Base-by-base conservation (phyloP, 164 flowering plant genomes). In the Stephania cephalantha region DNA sequence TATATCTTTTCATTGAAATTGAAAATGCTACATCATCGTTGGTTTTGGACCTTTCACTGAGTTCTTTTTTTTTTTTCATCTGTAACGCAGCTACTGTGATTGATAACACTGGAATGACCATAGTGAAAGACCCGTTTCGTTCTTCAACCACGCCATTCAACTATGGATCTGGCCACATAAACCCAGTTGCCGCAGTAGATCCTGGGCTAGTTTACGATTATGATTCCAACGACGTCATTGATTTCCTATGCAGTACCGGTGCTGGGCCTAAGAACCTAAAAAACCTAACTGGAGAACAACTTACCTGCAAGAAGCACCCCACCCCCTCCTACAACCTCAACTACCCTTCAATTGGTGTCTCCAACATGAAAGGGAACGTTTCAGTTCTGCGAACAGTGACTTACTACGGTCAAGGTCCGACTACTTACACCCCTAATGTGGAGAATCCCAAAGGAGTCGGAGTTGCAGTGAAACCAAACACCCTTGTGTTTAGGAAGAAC, bases 181-280 rank as follows among this genome's bases (percentile, higher is more conserved):
- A 83, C 73, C 87, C 83, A 12, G 10, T 66, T 29, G 84, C 88
- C 30, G 85, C 88, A 25, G n/a, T 87, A 2, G 72, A 87, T 29
- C 91, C 89, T 10, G 90, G 90, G 31, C 85, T 87, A n/a, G 71
- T 87, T 61, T 87, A 88, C 65, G 88, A 87, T 12, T 80, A 81
- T 42, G 77, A 79, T 68, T 68, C 78, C 63, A 35, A 74, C 11
- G 84, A 86, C 52, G 46, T 83, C 53, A 75, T 85, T 25, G 76
- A 82, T 61, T 86, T 84, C 58, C 85, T 88, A 9, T 88, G 90
- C 74, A 75, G 85, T 69, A 80, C 35, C 15, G 84, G 86, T 20
- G 86, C 88, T n/a, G 79, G 76, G 64, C 80, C 84, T 48, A 82
- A 77, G 69, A 84, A 85, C 68, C 77, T 86, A 29, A 75, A 71